Percentiles rank a stretch among this genome's conserved stretches.
These are phyloP conservation scores for Aspergillus sp. DNA, from an alignment of 2,329 filamentous ascomycete genomes.

Conservation along the genomic window DNA sequence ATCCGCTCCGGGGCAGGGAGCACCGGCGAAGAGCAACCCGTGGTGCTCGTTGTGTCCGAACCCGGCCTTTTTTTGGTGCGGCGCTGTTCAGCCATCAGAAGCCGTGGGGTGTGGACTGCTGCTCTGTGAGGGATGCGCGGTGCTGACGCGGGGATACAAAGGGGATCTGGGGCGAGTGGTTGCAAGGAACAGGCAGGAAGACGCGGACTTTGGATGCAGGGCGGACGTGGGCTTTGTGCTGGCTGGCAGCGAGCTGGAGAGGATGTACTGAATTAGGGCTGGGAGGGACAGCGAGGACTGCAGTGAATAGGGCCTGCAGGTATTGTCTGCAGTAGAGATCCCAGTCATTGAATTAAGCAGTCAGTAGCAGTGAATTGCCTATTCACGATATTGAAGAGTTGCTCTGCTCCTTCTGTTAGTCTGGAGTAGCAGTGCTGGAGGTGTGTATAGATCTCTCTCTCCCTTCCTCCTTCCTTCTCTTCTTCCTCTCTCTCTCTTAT, in stretches of 20 bases:
- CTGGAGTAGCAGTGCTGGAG: too few relatives aligned
- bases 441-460: slow-evolving; percentile 7
- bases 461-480: slow-evolving; percentile 1
- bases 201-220: slow-evolving; percentile 10
- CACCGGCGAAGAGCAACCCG: slow-evolving; percentile 7
- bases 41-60: slow-evolving; percentile 37
- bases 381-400: too few relatives aligned
- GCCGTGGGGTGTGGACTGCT: slow-evolving; percentile 20
- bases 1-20: slow-evolving; percentile 8
- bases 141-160: slow-evolving; percentile 7
- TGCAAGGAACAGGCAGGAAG: slow-evolving; percentile 5
- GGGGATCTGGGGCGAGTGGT: slow-evolving; percentile 14
- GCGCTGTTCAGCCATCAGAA: slow-evolving; percentile 4
- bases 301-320: too few relatives aligned
- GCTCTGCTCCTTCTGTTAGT: too few relatives aligned
- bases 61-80: slow-evolving; percentile 30
- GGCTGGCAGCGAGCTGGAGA: slow-evolving; percentile 10
- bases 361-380: too few relatives aligned
- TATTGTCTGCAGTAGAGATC: too few relatives aligned
- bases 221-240: slow-evolving; percentile 20
- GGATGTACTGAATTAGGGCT: too few relatives aligned
- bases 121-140: slow-evolving; percentile 19
- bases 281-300: too few relatives aligned
- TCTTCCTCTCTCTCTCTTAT: slow-evolving; percentile 3
- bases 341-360: too few relatives aligned